These are phyloP conservation scores for Physcomitrium patens DNA, from an alignment of 225 moss, liverwort and hornwort species.

Conservation along the genomic window DNA sequence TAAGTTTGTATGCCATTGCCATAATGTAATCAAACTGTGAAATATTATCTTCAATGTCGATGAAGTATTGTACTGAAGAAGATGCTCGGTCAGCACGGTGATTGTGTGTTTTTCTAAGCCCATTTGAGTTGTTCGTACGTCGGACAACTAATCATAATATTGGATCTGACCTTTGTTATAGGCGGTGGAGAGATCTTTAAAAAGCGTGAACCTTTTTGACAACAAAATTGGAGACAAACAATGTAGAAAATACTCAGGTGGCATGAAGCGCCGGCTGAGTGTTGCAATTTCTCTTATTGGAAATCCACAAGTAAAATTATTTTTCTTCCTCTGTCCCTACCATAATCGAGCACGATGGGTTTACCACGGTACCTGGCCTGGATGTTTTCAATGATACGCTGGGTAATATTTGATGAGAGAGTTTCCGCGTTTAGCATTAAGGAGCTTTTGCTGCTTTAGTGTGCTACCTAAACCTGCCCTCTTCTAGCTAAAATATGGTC, in stretches of 20 bases:
- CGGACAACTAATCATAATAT: background rate
- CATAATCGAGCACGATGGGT: background rate
- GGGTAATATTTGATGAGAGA: background rate
- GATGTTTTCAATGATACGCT: background rate
- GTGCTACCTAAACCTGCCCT: background rate
- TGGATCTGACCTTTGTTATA: slow-evolving; percentile 16
- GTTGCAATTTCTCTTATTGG: slow-evolving; percentile 95
- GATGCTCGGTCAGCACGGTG: background rate
- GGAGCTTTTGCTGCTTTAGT: background rate
- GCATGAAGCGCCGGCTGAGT: slow-evolving; percentile 93
- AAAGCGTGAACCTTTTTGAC: slow-evolving; percentile 79
- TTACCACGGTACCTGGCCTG: background rate
- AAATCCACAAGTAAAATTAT: slow-evolving; percentile 68
- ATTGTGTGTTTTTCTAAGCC: background rate
- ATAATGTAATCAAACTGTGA: background rate
- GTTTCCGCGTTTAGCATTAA: background rate
- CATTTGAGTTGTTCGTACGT: background rate
- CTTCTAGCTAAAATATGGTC: background rate
- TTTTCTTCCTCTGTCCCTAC: background rate
- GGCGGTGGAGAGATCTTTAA: slow-evolving; percentile 79
- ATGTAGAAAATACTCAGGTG: slow-evolving; percentile 78
- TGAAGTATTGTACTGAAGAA: slow-evolving; percentile 4
- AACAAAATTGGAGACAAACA: slow-evolving; percentile 73
- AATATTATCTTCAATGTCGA: slow-evolving; percentile 7
- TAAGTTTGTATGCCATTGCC: slow-evolving; percentile 32